A percentile compares a stretch with the other conserved stretches of the same genome.
phyloP scores from a whole-genome alignment of 1,139 yeast genomes.

The Taphrina flavorubra region DNA sequence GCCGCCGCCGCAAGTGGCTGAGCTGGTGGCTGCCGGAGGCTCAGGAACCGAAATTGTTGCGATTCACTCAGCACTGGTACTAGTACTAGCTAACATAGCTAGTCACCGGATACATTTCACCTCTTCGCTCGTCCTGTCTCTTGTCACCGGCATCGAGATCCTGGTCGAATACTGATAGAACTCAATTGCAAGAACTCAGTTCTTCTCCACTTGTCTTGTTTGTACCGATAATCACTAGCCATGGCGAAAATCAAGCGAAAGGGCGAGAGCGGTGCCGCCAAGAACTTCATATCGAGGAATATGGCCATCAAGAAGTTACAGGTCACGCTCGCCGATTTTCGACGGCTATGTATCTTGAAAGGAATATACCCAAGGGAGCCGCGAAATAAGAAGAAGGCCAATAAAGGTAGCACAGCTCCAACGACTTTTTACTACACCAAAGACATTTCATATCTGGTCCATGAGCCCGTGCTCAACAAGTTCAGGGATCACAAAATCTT shows the following conservation, averaged over 20 bases:
- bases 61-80: not conserved
- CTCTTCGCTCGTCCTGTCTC: too few relatives aligned
- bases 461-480: conserved; percentile 90
- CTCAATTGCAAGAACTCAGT: not conserved
- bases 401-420: conserved; percentile 95
- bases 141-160: too few relatives aligned
- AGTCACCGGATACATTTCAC: too few relatives aligned
- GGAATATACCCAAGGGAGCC: conserved; percentile 94
- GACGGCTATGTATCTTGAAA: conserved; percentile 81
- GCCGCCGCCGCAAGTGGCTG: not conserved
- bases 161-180: too few relatives aligned
- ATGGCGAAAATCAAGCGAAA: conserved; percentile 43
- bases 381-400: conserved; percentile 92
- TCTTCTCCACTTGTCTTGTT: not conserved
- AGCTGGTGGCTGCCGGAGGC: conserved; percentile 1
- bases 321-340: conserved; percentile 95
- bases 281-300: conserved; percentile 89
- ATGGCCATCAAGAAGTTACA: conserved; percentile 93
- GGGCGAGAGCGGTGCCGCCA: conserved; percentile 77
- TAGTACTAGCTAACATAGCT: not conserved
- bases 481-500: conserved; percentile 96
- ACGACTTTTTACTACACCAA: conserved; percentile 91
- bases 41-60: conserved; percentile 25
- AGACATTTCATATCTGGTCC: conserved; percentile 92
- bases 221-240: not conserved